A percentile compares a stretch with the other conserved stretches of the same genome.
phyloP scores from a whole-genome alignment of 164 flowering plant species.

The Tinospora cordifolia region DNA sequence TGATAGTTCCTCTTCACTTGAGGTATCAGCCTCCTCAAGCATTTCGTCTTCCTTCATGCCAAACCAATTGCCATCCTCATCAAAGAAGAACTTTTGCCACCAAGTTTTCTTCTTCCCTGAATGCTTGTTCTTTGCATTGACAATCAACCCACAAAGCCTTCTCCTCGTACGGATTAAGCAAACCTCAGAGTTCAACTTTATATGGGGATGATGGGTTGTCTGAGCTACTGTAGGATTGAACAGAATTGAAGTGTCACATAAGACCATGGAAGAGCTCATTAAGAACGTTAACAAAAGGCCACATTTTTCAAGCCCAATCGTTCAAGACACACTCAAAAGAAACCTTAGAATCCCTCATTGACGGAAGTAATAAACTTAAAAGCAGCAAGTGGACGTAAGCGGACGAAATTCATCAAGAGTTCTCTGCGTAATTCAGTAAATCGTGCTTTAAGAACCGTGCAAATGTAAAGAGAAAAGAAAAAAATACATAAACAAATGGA shows the following conservation, averaged over 20 bases:
- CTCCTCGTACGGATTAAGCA: slow-evolving; percentile 23
- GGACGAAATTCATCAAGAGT: no score
- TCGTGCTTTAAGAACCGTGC: no score
- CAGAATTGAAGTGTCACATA: slow-evolving; percentile 29
- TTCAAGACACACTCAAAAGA: no score
- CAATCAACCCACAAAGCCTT: slow-evolving; percentile 31
- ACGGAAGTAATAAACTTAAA: no score
- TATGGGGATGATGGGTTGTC: slow-evolving; percentile 1
- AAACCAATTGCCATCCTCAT: slow-evolving; percentile 82
- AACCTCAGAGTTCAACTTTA: slow-evolving; percentile 9
- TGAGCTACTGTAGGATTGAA: slow-evolving; percentile 7
- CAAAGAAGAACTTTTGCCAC: slow-evolving; percentile 82
- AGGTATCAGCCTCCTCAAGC: slow-evolving; percentile 26
- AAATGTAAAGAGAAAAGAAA: no score
- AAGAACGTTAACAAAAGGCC: slow-evolving; percentile 35
- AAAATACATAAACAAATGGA: neutral
- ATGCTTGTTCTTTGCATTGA: slow-evolving; percentile 32
- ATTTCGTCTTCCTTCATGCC: slow-evolving; percentile 62
- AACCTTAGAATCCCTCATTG: neutral
- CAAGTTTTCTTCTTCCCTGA: slow-evolving; percentile 41
- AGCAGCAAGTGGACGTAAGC: no score
- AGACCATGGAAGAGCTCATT: slow-evolving; percentile 68
- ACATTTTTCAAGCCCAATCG: slow-evolving; percentile 38
- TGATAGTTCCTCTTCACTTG: slow-evolving; percentile 33
- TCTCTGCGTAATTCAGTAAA: no score